Percentiles rank a stretch among this genome's conserved stretches.
phyloP scores from a whole-genome alignment of 768 basidiomycete species.

The Boletales sp. region DNA sequence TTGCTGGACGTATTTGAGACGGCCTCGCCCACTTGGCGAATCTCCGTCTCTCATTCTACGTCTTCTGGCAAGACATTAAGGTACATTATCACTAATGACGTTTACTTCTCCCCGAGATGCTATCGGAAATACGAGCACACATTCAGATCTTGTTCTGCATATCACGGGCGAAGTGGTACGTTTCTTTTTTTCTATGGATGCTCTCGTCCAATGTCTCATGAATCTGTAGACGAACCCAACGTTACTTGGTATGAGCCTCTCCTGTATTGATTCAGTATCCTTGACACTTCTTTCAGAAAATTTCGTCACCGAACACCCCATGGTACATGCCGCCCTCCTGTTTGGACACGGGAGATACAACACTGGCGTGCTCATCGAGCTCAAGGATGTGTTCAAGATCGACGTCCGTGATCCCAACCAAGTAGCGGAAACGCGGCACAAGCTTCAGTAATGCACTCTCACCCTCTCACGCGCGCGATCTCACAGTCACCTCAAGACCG shows the following conservation, averaged over 20 bases:
- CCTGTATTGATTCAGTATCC: background rate
- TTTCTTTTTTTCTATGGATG: background rate
- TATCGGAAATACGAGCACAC: background rate
- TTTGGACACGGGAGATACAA: constrained; percentile 21
- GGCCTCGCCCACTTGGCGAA: too few species aligned
- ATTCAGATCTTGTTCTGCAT: constrained; percentile 6
- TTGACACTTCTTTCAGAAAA: constrained; percentile 8
- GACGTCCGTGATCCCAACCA: constrained; percentile 7
- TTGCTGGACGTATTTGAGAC: background rate
- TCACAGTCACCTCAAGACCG: constrained; percentile 1
- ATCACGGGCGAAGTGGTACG: constrained; percentile 19
- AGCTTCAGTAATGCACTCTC: constrained; percentile 8
- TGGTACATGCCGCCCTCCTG: constrained; percentile 16
- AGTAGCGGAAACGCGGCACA: constrained; percentile 11
- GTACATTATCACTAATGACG: background rate
- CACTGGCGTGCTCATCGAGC: constrained; percentile 14
- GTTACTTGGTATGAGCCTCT: constrained; percentile 11
- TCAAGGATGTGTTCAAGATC: constrained; percentile 6
- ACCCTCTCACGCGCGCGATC: background rate
- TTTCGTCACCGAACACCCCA: constrained; percentile 12
- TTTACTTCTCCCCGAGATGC: background rate
- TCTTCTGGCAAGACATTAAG: constrained; percentile 9
- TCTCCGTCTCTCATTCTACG: background rate
- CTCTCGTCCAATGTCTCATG: background rate
- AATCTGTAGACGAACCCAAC: constrained; percentile 11